A percentile compares a stretch with the other conserved stretches of the same genome.
Evolutionary conservation across 306 rosid genomes (phyloP).

Genomic region (barrel medic (Medicago truncatula)): MtrunA17r5.0-ANR NC_053046.1:2013001-2013500

Average conservation of each 20-base stretch:
- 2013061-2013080: slow-evolving; percentile 6
- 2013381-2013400: neutral
- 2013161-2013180: neutral
- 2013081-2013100: slow-evolving; percentile 14
- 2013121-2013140: neutral
- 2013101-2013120: neutral
- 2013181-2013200: neutral
- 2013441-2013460: neutral
- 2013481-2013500: neutral
- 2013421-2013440: neutral
- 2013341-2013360: neutral
- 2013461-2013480: neutral
- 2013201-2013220: neutral
- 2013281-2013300: neutral
- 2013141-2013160: neutral
- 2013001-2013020: too few species aligned
- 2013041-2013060: slow-evolving; percentile 33
- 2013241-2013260: slow-evolving; percentile 7
- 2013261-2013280: neutral
- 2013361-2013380: neutral
- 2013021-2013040: neutral
- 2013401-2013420: neutral
- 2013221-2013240: neutral
- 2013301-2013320: neutral
- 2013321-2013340: neutral